A percentile compares a stretch with the other conserved stretches of the same genome.
phyloP scores from a whole-genome alignment of 768 basidiomycete genomes.

The Tylopilus felleus region DNA sequence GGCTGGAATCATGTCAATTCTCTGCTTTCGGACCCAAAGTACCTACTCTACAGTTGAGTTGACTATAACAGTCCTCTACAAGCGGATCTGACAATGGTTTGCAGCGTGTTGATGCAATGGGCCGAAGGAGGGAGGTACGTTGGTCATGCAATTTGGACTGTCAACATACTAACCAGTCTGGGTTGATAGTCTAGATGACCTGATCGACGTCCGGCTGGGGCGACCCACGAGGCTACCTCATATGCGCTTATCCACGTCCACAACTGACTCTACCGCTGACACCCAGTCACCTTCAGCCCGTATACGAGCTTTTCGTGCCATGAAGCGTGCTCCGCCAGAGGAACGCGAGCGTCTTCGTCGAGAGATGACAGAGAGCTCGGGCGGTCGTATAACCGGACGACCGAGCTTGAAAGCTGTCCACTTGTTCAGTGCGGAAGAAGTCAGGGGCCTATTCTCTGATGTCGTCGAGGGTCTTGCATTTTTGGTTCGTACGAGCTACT shows the following conservation, averaged over 20 bases:
- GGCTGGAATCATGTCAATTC: conserved; percentile 85
- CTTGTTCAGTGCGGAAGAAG: conserved; percentile 80
- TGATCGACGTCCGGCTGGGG: conserved; percentile 77
- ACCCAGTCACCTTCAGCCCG: conserved; percentile 62
- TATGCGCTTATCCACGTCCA: conserved; percentile 32
- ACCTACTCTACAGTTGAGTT: conserved; percentile 78
- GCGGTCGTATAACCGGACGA: conserved; percentile 23
- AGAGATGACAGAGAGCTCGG: conserved; percentile 40
- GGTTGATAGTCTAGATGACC: conserved; percentile 65
- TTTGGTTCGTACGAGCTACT: conserved; percentile 49
- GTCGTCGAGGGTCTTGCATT: conserved; percentile 86
- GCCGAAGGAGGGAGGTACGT: conserved; percentile 76
- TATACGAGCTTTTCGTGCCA: conserved; percentile 71
- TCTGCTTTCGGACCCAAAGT: conserved; percentile 86
- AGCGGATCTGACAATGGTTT: not conserved
- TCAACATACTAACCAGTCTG: not conserved
- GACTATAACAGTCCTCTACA: not conserved
- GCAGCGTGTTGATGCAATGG: conserved; percentile 88
- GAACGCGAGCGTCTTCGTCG: conserved; percentile 60
- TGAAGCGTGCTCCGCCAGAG: conserved; percentile 60
- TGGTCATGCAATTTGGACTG: not conserved
- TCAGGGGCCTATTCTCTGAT: conserved; percentile 76
- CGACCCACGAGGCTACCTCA: conserved; percentile 45
- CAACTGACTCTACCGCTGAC: conserved; percentile 32
- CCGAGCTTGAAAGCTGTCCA: conserved; percentile 72